Conservation (phyloP, 148 eudicot genomes). For the Chenopodium suecicum region DNA sequence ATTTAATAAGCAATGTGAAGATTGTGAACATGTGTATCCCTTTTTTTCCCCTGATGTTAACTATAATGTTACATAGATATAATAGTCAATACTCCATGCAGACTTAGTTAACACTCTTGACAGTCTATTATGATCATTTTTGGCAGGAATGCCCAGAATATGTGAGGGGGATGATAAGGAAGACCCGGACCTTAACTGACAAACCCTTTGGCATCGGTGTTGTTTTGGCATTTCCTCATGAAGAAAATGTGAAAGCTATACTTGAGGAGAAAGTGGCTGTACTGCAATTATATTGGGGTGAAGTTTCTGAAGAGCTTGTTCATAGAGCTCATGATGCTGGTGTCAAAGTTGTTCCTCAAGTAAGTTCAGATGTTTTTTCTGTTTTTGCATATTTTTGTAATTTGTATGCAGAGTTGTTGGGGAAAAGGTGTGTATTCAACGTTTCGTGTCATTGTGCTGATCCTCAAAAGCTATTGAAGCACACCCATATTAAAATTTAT, state of each 20-base stretch:
- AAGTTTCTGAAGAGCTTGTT: constrained; percentile 69
- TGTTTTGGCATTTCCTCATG: constrained; percentile 84
- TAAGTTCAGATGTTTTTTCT: constrained; percentile 20
- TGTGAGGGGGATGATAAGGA: constrained; percentile 75
- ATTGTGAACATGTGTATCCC: not conserved
- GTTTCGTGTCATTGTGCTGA: too few species aligned
- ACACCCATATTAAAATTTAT: too few species aligned
- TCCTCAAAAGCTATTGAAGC: too few species aligned
- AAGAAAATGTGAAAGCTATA: constrained; percentile 76
- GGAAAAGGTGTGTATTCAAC: too few species aligned
- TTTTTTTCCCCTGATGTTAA: not conserved
- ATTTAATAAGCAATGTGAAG: not conserved
- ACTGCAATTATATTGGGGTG: constrained; percentile 91
- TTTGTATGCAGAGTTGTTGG: not conserved
- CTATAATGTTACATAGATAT: not conserved
- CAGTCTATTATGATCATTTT: not conserved
- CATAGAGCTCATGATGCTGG: constrained; percentile 76
- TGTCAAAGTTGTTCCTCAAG: constrained; percentile 92
- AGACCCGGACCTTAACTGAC: constrained; percentile 70
- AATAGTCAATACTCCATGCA: not conserved
- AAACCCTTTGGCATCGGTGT: constrained; percentile 89
- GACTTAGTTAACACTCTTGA: not conserved
- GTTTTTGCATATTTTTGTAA: not conserved
- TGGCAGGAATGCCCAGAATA: constrained; percentile 81
- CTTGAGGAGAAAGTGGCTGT: constrained; percentile 83